Base-by-base conservation (phyloP, 1,284 basidiomycete genomes). In the Microbotryomycetes sp. region DNA sequence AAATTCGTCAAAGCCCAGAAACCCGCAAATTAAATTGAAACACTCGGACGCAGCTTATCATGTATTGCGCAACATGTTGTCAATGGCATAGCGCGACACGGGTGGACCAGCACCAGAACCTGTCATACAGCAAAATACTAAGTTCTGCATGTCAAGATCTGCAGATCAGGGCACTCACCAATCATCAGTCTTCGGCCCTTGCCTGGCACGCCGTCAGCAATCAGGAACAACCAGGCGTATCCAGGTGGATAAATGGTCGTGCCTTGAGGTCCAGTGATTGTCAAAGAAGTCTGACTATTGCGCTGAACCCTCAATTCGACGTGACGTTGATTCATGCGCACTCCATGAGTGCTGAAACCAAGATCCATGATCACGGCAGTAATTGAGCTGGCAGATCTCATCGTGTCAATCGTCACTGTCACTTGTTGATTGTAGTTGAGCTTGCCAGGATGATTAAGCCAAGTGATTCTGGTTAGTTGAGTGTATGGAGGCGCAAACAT, bases 401-500 rank as follows among this genome's bases (percentile, higher is more conserved):
- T 77, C 6, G 81, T 59, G 0, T 73, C 68, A 19, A 84, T 74
- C 16, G 75, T 68, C 49, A 87, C 62, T 54, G 75, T 69, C 49
- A 81, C 68, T 79, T 63, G 22, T 77, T 80, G 67, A 6, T 14
- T 26, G 31, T 59, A 19, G 42, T 36, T 73, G 6, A 88, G 67
- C 25, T 75, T 77, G 19, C 74, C 71, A 1, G 81, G 79, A 4
- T 74, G 69, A 5, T 71, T 67, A 1, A 64, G 68, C 46, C 85
- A 80, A 49, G 76, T 72, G 1, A 88, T 87, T 23, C 87, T 79
- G 1, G 65, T 61, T 22, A 71, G 74, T 15, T 71, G 69, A 83
- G 87, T 84, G 71, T 89, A 90, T 3, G 86, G 83, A 0, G 88
- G 87, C 15, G 74, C 16, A 45, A 88, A 73, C 82, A 85, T 86